Percentiles rank a stretch among this genome's conserved stretches.
Evolutionary conservation across 2,329 filamentous ascomycete genomes (phyloP).

Genomic region (Curvularia sp.): DNA sequence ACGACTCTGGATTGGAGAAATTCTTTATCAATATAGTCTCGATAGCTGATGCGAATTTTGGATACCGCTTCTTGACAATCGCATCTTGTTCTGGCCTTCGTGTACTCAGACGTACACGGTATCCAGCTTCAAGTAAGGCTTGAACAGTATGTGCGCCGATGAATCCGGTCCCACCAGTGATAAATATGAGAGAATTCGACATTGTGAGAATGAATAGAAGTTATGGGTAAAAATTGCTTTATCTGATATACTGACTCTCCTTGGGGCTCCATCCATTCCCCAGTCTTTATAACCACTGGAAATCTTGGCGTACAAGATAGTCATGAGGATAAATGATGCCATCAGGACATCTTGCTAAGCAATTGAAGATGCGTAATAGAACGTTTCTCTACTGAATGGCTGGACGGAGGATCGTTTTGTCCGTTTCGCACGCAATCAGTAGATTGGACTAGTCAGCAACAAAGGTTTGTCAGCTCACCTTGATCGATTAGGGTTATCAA

Average conservation of each 20-base stretch:
- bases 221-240: neutral
- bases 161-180: constrained; percentile 40
- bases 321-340: neutral
- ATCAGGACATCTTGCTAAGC: neutral
- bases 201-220: constrained; percentile 2
- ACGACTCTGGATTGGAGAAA: constrained; percentile 20
- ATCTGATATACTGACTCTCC: neutral
- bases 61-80: constrained; percentile 8
- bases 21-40: constrained; percentile 27
- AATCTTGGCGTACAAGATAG: neutral
- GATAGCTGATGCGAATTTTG: constrained; percentile 1
- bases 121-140: constrained; percentile 32
- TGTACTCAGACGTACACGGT: constrained; percentile 37
- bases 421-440: neutral
- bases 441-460: neutral
- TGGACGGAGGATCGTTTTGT: neutral
- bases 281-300: neutral
- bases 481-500: neutral
- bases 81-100: constrained; percentile 25
- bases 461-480: neutral
- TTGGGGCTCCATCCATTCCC: neutral
- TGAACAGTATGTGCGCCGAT: constrained; percentile 35
- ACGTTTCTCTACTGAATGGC: neutral
- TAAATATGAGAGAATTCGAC: constrained; percentile 32
- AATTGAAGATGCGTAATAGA: neutral